phyloP scores from a whole-genome alignment of 2,329 filamentous ascomycete species.

The Parasarocladium wereldwijsianum region DNA sequence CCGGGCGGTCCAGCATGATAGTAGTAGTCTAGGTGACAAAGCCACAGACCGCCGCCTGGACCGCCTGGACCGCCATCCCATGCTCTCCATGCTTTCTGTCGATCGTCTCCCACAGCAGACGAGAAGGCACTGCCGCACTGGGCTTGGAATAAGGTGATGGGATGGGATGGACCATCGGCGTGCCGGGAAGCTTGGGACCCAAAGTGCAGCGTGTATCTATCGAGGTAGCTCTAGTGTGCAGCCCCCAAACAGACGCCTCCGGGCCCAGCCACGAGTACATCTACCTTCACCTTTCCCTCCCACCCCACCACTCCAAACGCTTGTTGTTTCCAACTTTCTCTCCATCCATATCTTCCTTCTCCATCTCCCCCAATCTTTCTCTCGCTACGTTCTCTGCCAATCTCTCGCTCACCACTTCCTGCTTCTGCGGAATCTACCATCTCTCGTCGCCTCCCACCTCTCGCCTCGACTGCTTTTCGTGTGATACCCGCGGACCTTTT shows the following conservation, averaged over 20 bases:
- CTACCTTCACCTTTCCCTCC: constrained; percentile 3
- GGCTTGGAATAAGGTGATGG: too few relatives aligned
- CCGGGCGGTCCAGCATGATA: too few relatives aligned
- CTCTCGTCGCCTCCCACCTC: background rate
- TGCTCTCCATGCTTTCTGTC: too few relatives aligned
- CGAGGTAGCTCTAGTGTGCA: too few relatives aligned
- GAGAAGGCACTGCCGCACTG: background rate
- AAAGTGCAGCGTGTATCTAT: too few relatives aligned
- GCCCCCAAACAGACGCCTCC: too few relatives aligned
- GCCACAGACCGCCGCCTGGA: too few relatives aligned
- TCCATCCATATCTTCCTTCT: constrained; percentile 2
- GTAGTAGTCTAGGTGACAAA: too few relatives aligned
- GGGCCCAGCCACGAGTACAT: constrained; percentile 4
- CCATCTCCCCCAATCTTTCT: constrained; percentile 3
- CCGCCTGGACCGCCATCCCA: too few relatives aligned
- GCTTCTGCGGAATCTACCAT: constrained; percentile 4
- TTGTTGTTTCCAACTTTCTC: background rate
- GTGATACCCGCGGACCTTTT: background rate
- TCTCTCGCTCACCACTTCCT: constrained; percentile 1
- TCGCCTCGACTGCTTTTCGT: constrained; percentile 1
- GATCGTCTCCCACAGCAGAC: too few relatives aligned
- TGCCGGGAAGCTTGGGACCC: too few relatives aligned
- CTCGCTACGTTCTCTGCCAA: constrained; percentile 1
- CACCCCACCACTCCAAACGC: background rate
- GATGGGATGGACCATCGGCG: too few relatives aligned